Conservation (phyloP, 2,329 filamentous ascomycete genomes). For the Aquanectria penicillioides region DNA sequence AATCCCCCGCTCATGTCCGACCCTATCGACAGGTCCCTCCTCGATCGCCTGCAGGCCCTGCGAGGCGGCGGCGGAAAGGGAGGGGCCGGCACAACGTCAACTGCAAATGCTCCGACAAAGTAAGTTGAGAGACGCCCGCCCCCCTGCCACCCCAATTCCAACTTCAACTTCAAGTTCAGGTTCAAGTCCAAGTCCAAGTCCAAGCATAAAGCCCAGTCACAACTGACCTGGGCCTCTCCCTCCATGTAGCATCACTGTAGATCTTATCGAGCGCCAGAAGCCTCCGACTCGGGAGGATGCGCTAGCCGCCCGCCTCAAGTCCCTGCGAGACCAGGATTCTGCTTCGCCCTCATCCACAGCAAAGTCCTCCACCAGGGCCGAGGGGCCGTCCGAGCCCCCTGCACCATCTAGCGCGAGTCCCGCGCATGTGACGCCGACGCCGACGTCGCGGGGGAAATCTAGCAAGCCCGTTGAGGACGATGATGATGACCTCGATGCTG, state of each 20-base stretch:
- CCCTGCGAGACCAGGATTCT: slow-evolving; percentile 55
- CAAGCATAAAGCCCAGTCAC: too few species aligned
- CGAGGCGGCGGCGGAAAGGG: slow-evolving; percentile 46
- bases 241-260: slow-evolving; percentile 41
- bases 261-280: slow-evolving; percentile 54
- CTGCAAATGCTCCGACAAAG: slow-evolving; percentile 51
- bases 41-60: slow-evolving; percentile 65
- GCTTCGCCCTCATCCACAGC: slow-evolving; percentile 32
- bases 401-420: neutral
- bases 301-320: slow-evolving; percentile 62
- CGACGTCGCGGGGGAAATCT: neutral
- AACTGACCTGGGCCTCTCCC: too few species aligned
- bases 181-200: too few species aligned
- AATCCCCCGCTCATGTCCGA: slow-evolving; percentile 46
- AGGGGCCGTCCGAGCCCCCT: neutral
- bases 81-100: slow-evolving; percentile 49
- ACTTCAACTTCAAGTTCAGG: too few species aligned
- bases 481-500: slow-evolving; percentile 49
- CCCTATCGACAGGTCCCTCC: slow-evolving; percentile 57
- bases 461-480: slow-evolving; percentile 20
- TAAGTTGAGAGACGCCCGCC: slow-evolving; percentile 44
- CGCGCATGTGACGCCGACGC: neutral
- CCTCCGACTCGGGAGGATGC: slow-evolving; percentile 60
- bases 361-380: slow-evolving; percentile 5
- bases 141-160: too few species aligned